phyloP scores from a whole-genome alignment of 805 yeast genomes.

The Yamadazyma nakazawae region DNA sequence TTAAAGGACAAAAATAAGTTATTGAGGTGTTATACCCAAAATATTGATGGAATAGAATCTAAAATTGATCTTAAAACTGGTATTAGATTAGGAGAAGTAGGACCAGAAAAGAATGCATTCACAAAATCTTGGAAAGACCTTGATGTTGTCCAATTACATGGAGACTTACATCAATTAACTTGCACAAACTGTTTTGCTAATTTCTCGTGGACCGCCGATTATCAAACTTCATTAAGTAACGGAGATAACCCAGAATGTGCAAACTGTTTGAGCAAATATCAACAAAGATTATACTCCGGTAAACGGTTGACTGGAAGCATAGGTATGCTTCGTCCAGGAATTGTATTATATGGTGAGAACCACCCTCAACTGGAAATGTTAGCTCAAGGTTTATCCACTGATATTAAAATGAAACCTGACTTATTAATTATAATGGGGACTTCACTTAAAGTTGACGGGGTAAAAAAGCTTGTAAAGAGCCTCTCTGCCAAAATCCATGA shows the following conservation, averaged over 20 bases:
- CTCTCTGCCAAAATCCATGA: slow-evolving; percentile 70
- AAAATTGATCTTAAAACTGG: slow-evolving; percentile 63
- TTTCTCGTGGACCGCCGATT: slow-evolving; percentile 59
- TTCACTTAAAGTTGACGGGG: slow-evolving; percentile 87
- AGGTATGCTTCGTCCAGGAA: slow-evolving; percentile 83
- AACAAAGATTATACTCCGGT: slow-evolving; percentile 60
- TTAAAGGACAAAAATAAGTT: slow-evolving; percentile 62
- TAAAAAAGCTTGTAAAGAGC: slow-evolving; percentile 68
- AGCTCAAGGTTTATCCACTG: slow-evolving; percentile 64
- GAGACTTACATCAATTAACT: slow-evolving; percentile 71
- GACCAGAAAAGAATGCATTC: slow-evolving; percentile 20
- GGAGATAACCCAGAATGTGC: slow-evolving; percentile 81
- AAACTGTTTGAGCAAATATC: slow-evolving; percentile 54
- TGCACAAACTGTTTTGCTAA: slow-evolving; percentile 68
- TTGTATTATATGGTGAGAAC: slow-evolving; percentile 89
- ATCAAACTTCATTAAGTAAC: slow-evolving; percentile 43
- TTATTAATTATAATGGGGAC: slow-evolving; percentile 88
- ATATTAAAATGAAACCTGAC: slow-evolving; percentile 68
- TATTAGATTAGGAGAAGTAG: slow-evolving; percentile 31
- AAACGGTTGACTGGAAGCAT: slow-evolving; percentile 67
- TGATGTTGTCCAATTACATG: slow-evolving; percentile 88
- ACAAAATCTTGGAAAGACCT: slow-evolving; percentile 54
- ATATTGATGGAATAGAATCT: slow-evolving; percentile 85
- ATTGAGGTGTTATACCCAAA: slow-evolving; percentile 88
- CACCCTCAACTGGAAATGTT: slow-evolving; percentile 85